Base-by-base conservation (phyloP, 345 rosid species). In the Microthlaspi erraticum region DNA sequence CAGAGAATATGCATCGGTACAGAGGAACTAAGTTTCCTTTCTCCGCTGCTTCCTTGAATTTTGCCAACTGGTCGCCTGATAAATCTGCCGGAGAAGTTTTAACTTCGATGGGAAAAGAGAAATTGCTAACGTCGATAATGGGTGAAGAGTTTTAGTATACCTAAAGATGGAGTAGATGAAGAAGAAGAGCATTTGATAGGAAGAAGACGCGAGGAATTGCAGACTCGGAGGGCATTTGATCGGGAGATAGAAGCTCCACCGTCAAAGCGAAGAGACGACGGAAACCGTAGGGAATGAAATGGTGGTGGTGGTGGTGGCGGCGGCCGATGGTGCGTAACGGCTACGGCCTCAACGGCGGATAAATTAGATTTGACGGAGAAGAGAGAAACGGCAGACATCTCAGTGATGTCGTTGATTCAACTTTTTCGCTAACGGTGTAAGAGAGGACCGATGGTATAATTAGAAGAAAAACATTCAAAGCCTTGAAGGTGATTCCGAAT, bases 11-110 rank as follows among this genome's bases (percentile, higher is more conserved):
- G 75, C 87, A 83, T 48, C 75, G 76, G 79, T 81, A 81, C 31
- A 91, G 71, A 55, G 98, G 97, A 64, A 93, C 75, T 70, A 93
- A 71, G 82, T 87, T 93, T 61, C 95, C 98, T 34, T 81, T 78
- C 71, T 75, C 83, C 11, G 94, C 78, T 62, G 96, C 96, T 81
- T 84, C 84, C 29, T 70, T 78, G 66, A 93, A 93, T 66, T 83
- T 87, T 4, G 6, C 71, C 33, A 77, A 68, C 81, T 83, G 89
- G 49, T 87, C 83, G 0, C 38, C 97, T 85, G 78, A n/a, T 73
- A 33, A 62, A 23, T 71, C 70, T 51, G 48, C 29, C 2, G 43
- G 56, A 16, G 23, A 60, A 54, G 52, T 12, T 16, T 12, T 16
- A 61, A 64, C 7, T 9, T 37, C 51, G 44, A 49, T 65, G 31